These are phyloP conservation scores for Berkeleyomyces rouxiae DNA, from an alignment of 2,329 filamentous ascomycete species.

Conservation along the genomic window DNA sequence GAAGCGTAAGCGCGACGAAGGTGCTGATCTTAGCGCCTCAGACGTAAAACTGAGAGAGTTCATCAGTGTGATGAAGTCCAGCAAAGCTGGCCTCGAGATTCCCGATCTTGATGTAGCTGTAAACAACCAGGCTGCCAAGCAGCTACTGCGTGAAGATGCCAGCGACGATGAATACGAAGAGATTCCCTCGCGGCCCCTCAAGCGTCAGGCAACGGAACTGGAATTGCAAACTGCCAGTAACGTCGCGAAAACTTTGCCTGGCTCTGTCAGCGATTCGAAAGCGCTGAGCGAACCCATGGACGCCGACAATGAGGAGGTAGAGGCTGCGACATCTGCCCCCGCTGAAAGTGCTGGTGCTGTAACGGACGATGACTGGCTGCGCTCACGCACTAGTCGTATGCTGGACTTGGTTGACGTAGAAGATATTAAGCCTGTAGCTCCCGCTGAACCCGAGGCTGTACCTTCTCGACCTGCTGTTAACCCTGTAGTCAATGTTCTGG, in stretches of 20 bases:
- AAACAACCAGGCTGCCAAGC: conserved; percentile 10
- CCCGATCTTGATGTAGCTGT: conserved; percentile 9
- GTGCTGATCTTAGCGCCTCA: conserved; percentile 29
- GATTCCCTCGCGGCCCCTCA: conserved; percentile 29
- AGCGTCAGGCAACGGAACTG: conserved; percentile 14
- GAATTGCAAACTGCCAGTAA: background rate
- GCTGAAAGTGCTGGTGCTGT: conserved; percentile 24
- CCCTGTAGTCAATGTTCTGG: background rate
- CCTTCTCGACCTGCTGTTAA: background rate
- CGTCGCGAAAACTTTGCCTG: conserved; percentile 14
- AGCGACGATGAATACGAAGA: conserved; percentile 64
- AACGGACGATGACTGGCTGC: conserved; percentile 80
- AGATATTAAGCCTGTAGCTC: conserved; percentile 24
- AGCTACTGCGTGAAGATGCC: conserved; percentile 35
- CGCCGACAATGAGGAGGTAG: conserved; percentile 9
- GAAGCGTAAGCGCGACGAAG: conserved; percentile 51
- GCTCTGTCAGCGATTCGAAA: conserved; percentile 48
- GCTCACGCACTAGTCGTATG: conserved; percentile 71
- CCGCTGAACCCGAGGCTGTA: background rate
- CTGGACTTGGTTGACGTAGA: conserved; percentile 71
- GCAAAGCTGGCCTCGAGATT: conserved; percentile 7
- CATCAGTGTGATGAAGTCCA: conserved; percentile 60
- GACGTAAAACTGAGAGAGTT: conserved; percentile 79
- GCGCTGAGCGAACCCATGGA: background rate
- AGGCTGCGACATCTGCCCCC: conserved; percentile 1